Evolutionary conservation across 495 filamentous ascomycete species (phyloP).

Genomic region (Hypoxylon intermedium): DNA sequence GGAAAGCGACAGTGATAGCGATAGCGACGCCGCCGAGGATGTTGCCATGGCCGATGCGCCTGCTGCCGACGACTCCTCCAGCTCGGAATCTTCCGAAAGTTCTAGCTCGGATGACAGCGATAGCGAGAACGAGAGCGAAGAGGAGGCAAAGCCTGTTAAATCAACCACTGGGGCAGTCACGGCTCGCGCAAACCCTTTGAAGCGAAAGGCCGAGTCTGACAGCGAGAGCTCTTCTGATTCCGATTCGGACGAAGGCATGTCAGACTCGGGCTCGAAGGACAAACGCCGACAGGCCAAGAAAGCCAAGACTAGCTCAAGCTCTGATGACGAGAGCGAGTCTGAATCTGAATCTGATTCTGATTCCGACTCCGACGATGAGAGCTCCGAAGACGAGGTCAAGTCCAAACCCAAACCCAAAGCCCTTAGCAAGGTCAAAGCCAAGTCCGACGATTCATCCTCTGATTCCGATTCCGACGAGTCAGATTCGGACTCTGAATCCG

Average conservation of each 20-base stretch:
- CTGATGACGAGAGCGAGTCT: slow-evolving; percentile 36
- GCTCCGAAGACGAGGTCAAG: slow-evolving; percentile 46
- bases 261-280: slow-evolving; percentile 39
- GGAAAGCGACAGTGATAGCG: slow-evolving; percentile 48
- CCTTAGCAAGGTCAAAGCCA: slow-evolving; percentile 8
- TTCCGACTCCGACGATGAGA: slow-evolving; percentile 53
- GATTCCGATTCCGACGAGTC: slow-evolving; percentile 56
- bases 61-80: slow-evolving; percentile 41
- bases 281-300: slow-evolving; percentile 50
- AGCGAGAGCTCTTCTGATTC: slow-evolving; percentile 53
- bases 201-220: slow-evolving; percentile 69
- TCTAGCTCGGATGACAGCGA: slow-evolving; percentile 42
- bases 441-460: slow-evolving; percentile 48
- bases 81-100: too few relatives aligned
- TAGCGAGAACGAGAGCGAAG: slow-evolving; percentile 59
- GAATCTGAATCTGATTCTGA: slow-evolving; percentile 39
- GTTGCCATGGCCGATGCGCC: slow-evolving; percentile 66
- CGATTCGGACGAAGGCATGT: slow-evolving; percentile 47
- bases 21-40: slow-evolving; percentile 54
- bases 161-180: slow-evolving; percentile 40
- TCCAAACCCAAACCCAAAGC: slow-evolving; percentile 39
- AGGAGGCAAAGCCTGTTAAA: slow-evolving; percentile 56
- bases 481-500: slow-evolving; percentile 49
- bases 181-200: slow-evolving; percentile 52
- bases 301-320: slow-evolving; percentile 41